Evolutionary conservation across 2,329 filamentous ascomycete species (phyloP).

Genomic region (Calcarisporium arbuscula): DNA sequence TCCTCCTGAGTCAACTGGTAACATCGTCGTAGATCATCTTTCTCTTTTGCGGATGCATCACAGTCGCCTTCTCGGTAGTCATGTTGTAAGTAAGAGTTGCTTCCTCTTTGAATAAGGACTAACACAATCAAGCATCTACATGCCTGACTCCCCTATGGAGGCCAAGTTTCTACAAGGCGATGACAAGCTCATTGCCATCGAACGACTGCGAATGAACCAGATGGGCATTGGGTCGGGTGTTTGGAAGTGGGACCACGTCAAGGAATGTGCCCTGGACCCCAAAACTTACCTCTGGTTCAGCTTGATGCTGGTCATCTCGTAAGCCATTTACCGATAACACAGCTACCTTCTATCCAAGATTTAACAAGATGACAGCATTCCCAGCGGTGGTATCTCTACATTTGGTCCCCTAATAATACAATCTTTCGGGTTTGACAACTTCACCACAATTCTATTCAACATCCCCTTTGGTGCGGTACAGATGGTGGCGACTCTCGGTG

Average conservation of each 20-base stretch:
- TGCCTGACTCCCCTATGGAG: slow-evolving; percentile 59
- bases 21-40: slow-evolving; percentile 20
- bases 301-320: slow-evolving; percentile 48
- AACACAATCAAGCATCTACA: slow-evolving; percentile 28
- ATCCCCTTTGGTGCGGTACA: slow-evolving; percentile 57
- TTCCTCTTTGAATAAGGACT: slow-evolving; percentile 15
- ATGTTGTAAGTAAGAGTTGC: slow-evolving; percentile 32
- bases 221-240: slow-evolving; percentile 31
- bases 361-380: slow-evolving; percentile 26
- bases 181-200: slow-evolving; percentile 53
- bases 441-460: slow-evolving; percentile 53
- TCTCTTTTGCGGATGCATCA: slow-evolving; percentile 28
- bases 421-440: slow-evolving; percentile 49
- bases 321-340: slow-evolving; percentile 8
- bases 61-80: slow-evolving; percentile 38
- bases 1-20: neutral
- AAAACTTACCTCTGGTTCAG: slow-evolving; percentile 38
- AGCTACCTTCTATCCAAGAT: neutral
- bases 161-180: slow-evolving; percentile 49
- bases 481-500: slow-evolving; percentile 51
- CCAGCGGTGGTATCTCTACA: slow-evolving; percentile 51
- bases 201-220: slow-evolving; percentile 47
- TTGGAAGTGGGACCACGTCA: slow-evolving; percentile 36
- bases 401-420: slow-evolving; percentile 54
- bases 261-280: slow-evolving; percentile 29